Base-by-base conservation (phyloP, 2,329 filamentous ascomycete genomes). In the Xylariales sp. region DNA sequence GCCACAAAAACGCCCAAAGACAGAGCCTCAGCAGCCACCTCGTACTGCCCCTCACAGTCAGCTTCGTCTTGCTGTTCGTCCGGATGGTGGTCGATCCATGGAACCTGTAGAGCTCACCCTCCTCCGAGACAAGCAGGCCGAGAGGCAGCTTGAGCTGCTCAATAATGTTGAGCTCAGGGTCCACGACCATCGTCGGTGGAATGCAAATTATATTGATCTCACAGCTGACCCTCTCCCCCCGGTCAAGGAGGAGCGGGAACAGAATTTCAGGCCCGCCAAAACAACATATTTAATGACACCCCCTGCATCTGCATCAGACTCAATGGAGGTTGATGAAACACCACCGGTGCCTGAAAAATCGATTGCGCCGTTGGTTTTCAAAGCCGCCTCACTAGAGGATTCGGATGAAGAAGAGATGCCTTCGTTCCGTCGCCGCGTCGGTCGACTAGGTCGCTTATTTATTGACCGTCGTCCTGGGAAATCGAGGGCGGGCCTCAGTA, bases 111-210 rank as follows among this genome's bases (percentile, higher is more conserved):
- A 98, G 76, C 87, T 97, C 68, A 85, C 91, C 41, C 84, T 90
- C 70, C 82, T 97, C 70, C 87, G 91, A 69, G 93, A 97, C 75
- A 88, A 93, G 74, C 86, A 91, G 63, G 89, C 89, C 50, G 93
- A 97, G 80, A 93, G 93, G 79, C 91, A 95, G 73, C 93, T 92
- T 73, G 89, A 92, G 74, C 89, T 97, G 73, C 87, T 91, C 70
- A 86, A 86, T 71, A 93, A 97, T 76, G 93, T 98, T 78, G 93
- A 97, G 79, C 89, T 89, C 74, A 95, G 97, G 80, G 90, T 97
- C 62, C 87, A 91, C 75, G 95, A 96, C 80, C 95, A 97, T 81
- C 89, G 91, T 74, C 90, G 92, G 78, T 97, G 95, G 94, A 97
- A 97, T 81, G 87, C 92, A 74, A 91, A 93, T 76, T 94, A 93